Conservation (phyloP, 139 green algal species). For the Mesostigma viride region DNA sequence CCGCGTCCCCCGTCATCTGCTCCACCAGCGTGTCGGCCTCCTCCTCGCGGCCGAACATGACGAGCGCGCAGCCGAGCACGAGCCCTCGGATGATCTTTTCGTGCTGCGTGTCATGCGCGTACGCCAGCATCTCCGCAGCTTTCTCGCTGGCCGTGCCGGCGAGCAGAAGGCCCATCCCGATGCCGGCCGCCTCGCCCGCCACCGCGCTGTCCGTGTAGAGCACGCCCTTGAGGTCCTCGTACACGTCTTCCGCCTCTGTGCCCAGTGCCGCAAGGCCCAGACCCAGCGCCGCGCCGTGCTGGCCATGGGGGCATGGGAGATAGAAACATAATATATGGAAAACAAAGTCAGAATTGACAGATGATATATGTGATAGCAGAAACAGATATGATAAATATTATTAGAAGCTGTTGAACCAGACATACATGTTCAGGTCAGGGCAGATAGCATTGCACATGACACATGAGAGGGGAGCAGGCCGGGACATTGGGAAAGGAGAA, state of each 20-base stretch:
- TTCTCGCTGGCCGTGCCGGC: conserved; percentile 52
- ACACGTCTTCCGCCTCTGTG: conserved; percentile 65
- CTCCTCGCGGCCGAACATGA: conserved; percentile 87
- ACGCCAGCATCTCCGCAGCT: conserved; percentile 79
- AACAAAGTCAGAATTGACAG: too few species aligned
- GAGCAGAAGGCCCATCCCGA: conserved; percentile 83
- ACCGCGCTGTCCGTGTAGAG: conserved; percentile 70
- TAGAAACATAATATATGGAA: too few species aligned
- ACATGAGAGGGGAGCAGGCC: too few species aligned
- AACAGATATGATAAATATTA: too few species aligned
- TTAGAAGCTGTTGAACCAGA: too few species aligned
- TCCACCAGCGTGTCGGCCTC: conserved; percentile 82
- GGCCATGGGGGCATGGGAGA: too few species aligned
- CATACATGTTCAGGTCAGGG: too few species aligned
- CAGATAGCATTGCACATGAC: too few species aligned
- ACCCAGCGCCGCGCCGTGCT: conserved; percentile 94
- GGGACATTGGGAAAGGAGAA: too few species aligned
- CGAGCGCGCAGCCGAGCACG: conserved; percentile 73
- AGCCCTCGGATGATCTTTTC: conserved; percentile 86
- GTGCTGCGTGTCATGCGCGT: conserved; percentile 92
- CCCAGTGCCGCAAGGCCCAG: conserved; percentile 84
- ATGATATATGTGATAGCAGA: too few species aligned
- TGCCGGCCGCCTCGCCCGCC: conserved; percentile 65
- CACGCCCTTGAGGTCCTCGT: conserved; percentile 90
- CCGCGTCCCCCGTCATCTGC: conserved; percentile 60